These are phyloP conservation scores for Litchi chinensis DNA, from an alignment of 345 rosid species.

Conservation along the genomic window DNA sequence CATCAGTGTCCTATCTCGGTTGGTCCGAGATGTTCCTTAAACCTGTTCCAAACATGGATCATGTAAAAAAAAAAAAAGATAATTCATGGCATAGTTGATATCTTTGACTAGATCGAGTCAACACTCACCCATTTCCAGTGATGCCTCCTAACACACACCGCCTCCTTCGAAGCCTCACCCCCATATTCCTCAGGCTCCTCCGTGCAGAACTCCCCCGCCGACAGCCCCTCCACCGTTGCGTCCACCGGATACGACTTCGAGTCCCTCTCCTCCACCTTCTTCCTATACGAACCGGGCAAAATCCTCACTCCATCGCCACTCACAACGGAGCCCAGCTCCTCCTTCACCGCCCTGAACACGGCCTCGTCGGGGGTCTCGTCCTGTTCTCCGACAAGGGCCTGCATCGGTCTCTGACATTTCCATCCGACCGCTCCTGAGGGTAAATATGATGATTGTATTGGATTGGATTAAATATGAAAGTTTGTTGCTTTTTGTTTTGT, in stretches of 20 bases:
- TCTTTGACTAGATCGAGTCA: neutral
- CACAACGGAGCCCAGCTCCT: constrained; percentile 74
- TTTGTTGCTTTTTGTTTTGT: neutral
- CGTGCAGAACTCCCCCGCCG: constrained; percentile 68
- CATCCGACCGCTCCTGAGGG: constrained; percentile 76
- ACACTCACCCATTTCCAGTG: constrained; percentile 87
- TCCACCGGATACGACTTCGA: constrained; percentile 74
- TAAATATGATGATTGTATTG: constrained; percentile 26
- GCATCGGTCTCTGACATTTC: constrained; percentile 58
- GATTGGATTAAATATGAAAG: neutral
- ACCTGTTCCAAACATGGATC: too few species aligned
- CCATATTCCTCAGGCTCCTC: constrained; percentile 68
- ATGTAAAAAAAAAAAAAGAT: too few species aligned
- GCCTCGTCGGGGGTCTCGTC: constrained; percentile 66
- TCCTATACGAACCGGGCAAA: constrained; percentile 55
- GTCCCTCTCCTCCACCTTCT: constrained; percentile 69
- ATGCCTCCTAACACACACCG: constrained; percentile 75
- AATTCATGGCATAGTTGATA: too few species aligned
- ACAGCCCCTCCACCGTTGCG: too few species aligned
- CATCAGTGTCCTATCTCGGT: too few species aligned
- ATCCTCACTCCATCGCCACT: constrained; percentile 32
- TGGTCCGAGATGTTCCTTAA: too few species aligned
- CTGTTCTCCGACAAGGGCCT: constrained; percentile 87
- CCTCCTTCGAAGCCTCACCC: constrained; percentile 39
- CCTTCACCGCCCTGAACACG: constrained; percentile 66